Evolutionary conservation across 768 basidiomycete genomes (phyloP).

Genomic region (Lyophyllum atratum): DNA sequence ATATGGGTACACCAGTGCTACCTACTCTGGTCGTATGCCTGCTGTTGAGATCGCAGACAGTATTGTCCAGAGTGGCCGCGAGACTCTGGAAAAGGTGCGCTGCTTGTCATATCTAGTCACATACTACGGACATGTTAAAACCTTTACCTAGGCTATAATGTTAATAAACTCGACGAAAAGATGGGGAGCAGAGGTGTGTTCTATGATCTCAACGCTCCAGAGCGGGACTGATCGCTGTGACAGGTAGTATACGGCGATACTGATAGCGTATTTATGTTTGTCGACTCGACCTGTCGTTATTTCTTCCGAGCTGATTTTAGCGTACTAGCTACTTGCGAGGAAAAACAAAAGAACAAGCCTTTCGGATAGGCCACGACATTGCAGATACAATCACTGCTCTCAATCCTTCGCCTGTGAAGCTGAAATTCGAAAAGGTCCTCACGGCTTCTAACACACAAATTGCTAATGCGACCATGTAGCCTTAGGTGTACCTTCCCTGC

Average conservation of each 20-base stretch:
- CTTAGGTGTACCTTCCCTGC: constrained; percentile 90
- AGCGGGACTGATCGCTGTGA: neutral
- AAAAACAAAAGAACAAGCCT: constrained; percentile 91
- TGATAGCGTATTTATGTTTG: constrained; percentile 86
- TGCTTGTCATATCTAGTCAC: neutral
- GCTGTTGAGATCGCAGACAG: constrained; percentile 98
- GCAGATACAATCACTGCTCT: constrained; percentile 81
- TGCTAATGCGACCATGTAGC: neutral
- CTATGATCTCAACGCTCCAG: neutral
- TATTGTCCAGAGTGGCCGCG: constrained; percentile 94
- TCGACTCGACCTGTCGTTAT: neutral
- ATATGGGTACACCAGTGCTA: constrained; percentile 95
- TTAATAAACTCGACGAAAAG: constrained; percentile 73
- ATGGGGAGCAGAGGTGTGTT: constrained; percentile 76
- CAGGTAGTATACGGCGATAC: constrained; percentile 97
- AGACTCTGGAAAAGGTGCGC: constrained; percentile 88
- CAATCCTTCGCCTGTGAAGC: constrained; percentile 90
- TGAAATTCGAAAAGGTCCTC: constrained; percentile 95
- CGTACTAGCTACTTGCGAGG: constrained; percentile 69
- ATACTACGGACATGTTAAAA: neutral
- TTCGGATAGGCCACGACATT: constrained; percentile 90
- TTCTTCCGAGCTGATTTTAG: neutral
- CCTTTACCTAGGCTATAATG: constrained; percentile 68
- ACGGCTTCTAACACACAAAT: neutral
- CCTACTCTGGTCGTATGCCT: constrained; percentile 96